A percentile compares a stretch with the other conserved stretches of the same genome.
These are phyloP conservation scores for Candida coquimbonensis DNA, from an alignment of 805 yeast species.

Conservation along the genomic window DNA sequence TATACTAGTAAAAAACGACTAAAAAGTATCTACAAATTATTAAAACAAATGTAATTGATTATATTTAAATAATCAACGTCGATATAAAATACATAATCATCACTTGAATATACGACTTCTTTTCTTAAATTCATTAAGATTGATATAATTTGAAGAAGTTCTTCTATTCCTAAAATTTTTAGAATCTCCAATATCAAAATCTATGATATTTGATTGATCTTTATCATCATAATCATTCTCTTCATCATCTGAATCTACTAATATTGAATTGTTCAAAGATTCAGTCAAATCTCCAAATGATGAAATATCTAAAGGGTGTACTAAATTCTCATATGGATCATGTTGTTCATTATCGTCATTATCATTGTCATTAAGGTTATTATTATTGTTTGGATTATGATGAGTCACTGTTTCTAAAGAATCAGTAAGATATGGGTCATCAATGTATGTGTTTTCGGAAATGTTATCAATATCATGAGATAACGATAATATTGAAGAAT, in stretches of 20 bases:
- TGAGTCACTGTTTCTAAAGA: neutral
- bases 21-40: too few relatives aligned
- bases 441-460: neutral
- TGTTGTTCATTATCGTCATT: neutral
- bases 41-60: too few relatives aligned
- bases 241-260: too few relatives aligned
- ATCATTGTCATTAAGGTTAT: slow-evolving; percentile 1
- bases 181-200: neutral
- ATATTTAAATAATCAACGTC: too few relatives aligned
- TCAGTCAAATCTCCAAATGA: slow-evolving; percentile 4
- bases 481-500: neutral
- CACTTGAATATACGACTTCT: too few relatives aligned
- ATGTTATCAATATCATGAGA: too few relatives aligned
- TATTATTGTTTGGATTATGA: neutral
- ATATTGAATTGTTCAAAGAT: neutral
- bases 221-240: neutral
- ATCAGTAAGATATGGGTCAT: neutral
- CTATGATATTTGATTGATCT: neutral
- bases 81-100: too few relatives aligned
- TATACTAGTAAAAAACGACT: too few relatives aligned
- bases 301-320: slow-evolving; percentile 22
- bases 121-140: slow-evolving; percentile 7
- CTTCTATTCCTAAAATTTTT: slow-evolving; percentile 5
- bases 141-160: slow-evolving; percentile 14
- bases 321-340: slow-evolving; percentile 19